Evolutionary conservation across 768 basidiomycete genomes (phyloP).

Genomic region (Mycena albidolilacea): DNA sequence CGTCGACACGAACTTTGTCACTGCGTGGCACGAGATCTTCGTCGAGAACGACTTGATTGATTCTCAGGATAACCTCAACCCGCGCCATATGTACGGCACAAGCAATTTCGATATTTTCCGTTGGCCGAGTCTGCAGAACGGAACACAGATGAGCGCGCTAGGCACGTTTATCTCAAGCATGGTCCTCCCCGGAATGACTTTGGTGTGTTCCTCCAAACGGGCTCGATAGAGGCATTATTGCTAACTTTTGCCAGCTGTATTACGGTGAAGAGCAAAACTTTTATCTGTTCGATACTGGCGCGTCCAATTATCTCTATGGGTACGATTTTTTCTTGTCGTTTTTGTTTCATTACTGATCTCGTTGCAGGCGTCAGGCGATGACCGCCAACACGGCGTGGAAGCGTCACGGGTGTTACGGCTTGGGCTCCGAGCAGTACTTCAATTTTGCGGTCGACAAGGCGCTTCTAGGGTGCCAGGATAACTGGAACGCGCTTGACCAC

Average conservation of each 20-base stretch:
- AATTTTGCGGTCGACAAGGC: conserved; percentile 90
- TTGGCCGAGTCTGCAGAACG: conserved; percentile 92
- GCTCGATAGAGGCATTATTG: background rate
- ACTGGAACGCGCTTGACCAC: conserved; percentile 95
- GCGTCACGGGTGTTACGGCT: conserved; percentile 91
- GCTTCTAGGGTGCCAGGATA: conserved; percentile 87
- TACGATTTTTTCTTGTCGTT: conserved; percentile 44
- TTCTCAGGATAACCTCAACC: conserved; percentile 76
- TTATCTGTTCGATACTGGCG: conserved; percentile 90
- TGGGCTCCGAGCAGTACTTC: conserved; percentile 94
- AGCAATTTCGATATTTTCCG: conserved; percentile 96
- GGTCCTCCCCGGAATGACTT: conserved; percentile 89
- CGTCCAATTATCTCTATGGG: conserved; percentile 94
- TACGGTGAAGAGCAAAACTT: conserved; percentile 96
- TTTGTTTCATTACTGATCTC: conserved; percentile 10
- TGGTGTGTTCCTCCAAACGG: conserved; percentile 61
- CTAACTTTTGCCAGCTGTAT: conserved; percentile 64
- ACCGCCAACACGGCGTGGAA: conserved; percentile 89
- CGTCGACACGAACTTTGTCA: conserved; percentile 84
- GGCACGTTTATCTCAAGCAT: conserved; percentile 85
- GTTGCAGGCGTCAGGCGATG: conserved; percentile 91
- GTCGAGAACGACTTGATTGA: conserved; percentile 91
- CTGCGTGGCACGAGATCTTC: conserved; percentile 94
- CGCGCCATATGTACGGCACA: conserved; percentile 91
- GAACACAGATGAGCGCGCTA: conserved; percentile 81